A percentile compares a stretch with the other conserved stretches of the same genome.
These are phyloP conservation scores for Narthecium ossifragum DNA, from an alignment of 106 monocot species.

Conservation along the genomic window DNA sequence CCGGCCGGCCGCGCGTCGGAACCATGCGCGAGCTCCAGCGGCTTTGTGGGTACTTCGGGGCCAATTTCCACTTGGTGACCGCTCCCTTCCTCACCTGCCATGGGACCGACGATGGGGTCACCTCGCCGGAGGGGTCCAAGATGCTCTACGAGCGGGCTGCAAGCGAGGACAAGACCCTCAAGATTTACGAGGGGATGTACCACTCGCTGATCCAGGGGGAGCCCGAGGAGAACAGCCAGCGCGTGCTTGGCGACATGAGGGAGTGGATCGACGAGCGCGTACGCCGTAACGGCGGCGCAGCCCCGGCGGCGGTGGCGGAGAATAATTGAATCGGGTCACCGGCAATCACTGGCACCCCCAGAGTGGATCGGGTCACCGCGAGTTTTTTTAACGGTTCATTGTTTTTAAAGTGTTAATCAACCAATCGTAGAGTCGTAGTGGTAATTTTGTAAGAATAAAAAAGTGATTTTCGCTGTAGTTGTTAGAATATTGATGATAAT, in stretches of 20 bases:
- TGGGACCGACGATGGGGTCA: conserved; percentile 56
- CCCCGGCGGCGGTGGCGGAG: no score
- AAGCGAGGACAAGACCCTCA: conserved; percentile 49
- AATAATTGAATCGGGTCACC: no score
- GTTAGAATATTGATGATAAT: no score
- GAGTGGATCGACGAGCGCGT: conserved; percentile 78
- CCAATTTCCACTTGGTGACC: conserved; percentile 41
- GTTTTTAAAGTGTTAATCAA: no score
- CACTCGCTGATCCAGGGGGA: conserved; percentile 69
- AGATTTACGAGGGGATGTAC: conserved; percentile 58
- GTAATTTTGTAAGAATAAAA: no score
- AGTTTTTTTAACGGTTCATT: no score
- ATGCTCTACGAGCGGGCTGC: conserved; percentile 53
- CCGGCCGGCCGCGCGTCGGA: conserved; percentile 65
- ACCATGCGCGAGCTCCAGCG: conserved; percentile 86
- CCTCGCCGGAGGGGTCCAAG: conserved; percentile 51
- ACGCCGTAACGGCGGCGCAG: conserved; percentile 15
- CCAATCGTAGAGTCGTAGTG: no score
- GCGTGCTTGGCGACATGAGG: conserved; percentile 69
- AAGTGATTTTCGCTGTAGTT: no score
- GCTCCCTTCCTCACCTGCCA: conserved; percentile 60
- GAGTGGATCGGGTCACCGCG: no score
- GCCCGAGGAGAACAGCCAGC: conserved; percentile 49
- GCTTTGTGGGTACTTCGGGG: conserved; percentile 47
- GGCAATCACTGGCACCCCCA: no score